Conservation (phyloP, 164 flowering plant species). For the Malania oleifera region DNA sequence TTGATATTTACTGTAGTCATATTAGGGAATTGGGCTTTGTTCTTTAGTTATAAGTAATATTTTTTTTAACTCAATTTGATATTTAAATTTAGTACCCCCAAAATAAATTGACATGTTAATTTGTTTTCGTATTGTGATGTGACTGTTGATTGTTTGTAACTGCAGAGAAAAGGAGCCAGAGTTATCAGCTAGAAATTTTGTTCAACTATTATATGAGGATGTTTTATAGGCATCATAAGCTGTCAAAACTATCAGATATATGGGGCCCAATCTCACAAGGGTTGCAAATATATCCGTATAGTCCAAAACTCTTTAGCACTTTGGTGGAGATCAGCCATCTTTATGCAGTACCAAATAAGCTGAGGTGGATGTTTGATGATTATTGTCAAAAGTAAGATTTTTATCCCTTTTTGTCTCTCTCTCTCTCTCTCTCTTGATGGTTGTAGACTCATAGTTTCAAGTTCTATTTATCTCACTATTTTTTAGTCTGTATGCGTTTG, state of each 20-base stretch:
- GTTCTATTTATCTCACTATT: no score
- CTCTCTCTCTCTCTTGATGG: no score
- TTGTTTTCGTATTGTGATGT: not conserved
- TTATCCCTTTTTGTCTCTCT: not conserved
- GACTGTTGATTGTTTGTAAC: constrained; percentile 1
- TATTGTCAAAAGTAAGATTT: constrained; percentile 55
- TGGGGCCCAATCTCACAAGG: constrained; percentile 61
- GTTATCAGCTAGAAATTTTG: constrained; percentile 70
- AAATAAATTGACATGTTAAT: not conserved
- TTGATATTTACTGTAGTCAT: no score
- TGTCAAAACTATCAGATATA: constrained; percentile 33
- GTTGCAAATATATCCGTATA: constrained; percentile 75
- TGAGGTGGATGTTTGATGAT: constrained; percentile 72
- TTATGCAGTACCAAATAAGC: constrained; percentile 65
- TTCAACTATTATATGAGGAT: constrained; percentile 48
- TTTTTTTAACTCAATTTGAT: no score
- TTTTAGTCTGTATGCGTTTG: no score
- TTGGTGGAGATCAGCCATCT: constrained; percentile 54
- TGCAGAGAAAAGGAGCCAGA: constrained; percentile 75
- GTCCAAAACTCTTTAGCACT: constrained; percentile 45
- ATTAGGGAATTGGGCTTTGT: no score
- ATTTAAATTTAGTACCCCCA: no score
- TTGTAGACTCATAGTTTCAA: no score
- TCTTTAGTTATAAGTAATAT: no score
- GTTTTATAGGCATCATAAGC: constrained; percentile 47